A percentile compares a stretch with the other conserved stretches of the same genome.
Conservation (phyloP, 2,329 filamentous ascomycete genomes). For the Cryphonectria radicalis region DNA sequence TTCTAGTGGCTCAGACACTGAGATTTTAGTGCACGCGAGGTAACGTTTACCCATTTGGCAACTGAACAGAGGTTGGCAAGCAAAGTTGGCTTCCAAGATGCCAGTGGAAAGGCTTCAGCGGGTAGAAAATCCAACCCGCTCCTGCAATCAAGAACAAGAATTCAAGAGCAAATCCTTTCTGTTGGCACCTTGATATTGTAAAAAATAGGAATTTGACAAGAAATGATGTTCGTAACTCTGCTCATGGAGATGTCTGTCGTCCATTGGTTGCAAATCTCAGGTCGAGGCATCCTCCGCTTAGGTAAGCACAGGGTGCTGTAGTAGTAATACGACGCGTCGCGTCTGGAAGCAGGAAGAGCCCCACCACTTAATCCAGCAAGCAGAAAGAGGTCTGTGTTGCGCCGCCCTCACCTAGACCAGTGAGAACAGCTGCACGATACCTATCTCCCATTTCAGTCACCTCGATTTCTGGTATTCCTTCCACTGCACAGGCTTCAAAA, state of each 20-base stretch:
- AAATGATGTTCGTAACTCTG: not conserved
- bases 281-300: not conserved
- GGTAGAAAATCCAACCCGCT: too few species aligned
- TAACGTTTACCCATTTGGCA: not conserved
- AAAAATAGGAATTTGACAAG: not conserved
- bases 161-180: not conserved
- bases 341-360: not conserved
- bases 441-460: not conserved
- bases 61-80: constrained; percentile 8
- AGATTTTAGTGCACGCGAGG: not conserved
- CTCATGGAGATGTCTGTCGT: too few species aligned
- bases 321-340: constrained; percentile 20
- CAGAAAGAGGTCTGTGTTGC: not conserved
- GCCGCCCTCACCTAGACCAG: not conserved
- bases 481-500: constrained; percentile 37
- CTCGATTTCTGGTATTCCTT: too few species aligned
- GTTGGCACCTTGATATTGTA: not conserved
- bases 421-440: not conserved
- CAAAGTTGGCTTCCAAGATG: not conserved
- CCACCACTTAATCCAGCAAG: constrained; percentile 20
- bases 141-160: too few species aligned
- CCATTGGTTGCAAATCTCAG: not conserved
- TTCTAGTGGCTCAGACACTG: not conserved
- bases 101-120: not conserved
- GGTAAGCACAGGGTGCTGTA: not conserved